These are phyloP conservation scores for Cordia subcordata DNA, from an alignment of 257 asterid species.

Conservation along the genomic window DNA sequence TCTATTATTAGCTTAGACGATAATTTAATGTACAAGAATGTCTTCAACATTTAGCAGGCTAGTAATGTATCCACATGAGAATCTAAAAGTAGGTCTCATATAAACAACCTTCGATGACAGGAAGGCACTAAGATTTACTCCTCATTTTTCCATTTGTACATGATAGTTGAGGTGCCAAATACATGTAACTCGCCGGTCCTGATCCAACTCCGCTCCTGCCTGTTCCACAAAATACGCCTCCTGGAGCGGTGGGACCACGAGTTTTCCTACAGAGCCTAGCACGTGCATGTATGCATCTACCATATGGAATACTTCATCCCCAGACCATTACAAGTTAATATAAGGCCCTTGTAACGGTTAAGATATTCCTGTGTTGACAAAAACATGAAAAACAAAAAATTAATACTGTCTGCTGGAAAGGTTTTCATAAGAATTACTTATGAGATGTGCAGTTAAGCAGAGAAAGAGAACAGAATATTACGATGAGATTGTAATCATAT, in stretches of 20 bases:
- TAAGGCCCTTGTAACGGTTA: conserved; percentile 85
- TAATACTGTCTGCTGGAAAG: not conserved
- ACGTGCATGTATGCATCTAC: conserved; percentile 28
- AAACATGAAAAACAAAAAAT: conserved; percentile 1
- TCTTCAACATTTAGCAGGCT: conserved; percentile 3
- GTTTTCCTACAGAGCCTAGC: conserved; percentile 9
- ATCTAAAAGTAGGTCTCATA: not conserved
- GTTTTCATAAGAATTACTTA: not conserved
- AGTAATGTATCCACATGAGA: not conserved
- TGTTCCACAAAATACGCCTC: conserved; percentile 19
- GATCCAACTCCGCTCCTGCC: conserved; percentile 23
- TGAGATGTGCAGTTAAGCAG: too few species aligned
- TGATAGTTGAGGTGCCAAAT: not conserved
- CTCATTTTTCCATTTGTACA: conserved; percentile 10
- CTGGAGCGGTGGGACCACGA: conserved; percentile 16
- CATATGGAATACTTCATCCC: conserved; percentile 84
- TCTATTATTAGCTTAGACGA: not conserved
- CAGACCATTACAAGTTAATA: conserved; percentile 86
- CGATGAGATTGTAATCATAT: conserved; percentile 58
- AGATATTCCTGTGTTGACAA: conserved; percentile 71
- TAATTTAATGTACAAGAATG: conserved; percentile 5
- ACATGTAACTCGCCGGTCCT: conserved; percentile 13
- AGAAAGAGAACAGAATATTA: conserved; percentile 20
- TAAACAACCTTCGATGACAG: not conserved
- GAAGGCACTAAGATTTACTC: conserved; percentile 1